Base-by-base conservation (phyloP, 2,329 filamentous ascomycete genomes). In the Diaporthe eres region DNA sequence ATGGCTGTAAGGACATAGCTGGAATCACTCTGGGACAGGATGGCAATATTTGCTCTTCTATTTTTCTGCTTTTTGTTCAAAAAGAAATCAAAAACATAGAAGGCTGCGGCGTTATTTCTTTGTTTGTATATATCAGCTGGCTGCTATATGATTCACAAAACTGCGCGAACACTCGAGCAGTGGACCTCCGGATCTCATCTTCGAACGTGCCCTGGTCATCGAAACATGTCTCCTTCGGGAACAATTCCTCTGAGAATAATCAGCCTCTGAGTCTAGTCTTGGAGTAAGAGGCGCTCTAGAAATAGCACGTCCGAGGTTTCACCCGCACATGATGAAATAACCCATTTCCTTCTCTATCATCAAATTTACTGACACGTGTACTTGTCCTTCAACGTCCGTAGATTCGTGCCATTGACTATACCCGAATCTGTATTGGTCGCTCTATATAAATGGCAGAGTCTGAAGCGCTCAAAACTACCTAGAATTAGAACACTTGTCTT, bases 331-430 rank as follows among this genome's bases (percentile, higher is more conserved):
- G 42, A 49, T 19, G 4, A 9, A 9, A 19, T 19, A n/a, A n/a
- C 2, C 1, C 25, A 6, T 22, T 31, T 2, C n/a, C 2, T 31
- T 22, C 0, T 28, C 3, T n/a, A 34, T 65, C 17, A 2, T 39
- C 42, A 22, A 65, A 2, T 19, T 65, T 47, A 34, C 19, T 1
- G 6, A n/a, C 31, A 37, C 8, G 3, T 22, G 8, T 1, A 22
- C 9, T 2, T 7, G 17, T n/a, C 0, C 1, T n/a, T 37, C 0
- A 22, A 0, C 2, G 25, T 37, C 19, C 2, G 4, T 13, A 22
- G 4, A 19, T 8, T 13, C 12, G 4, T 63, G 15, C 3, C 6
- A 2, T 9, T 61, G 1, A 28, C 37, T 28, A 4, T n/a, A n/a
- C n/a, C n/a, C n/a, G 3, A 39, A 25, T 19, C 5, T 1, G 13